These are phyloP conservation scores for Evansstolkia leycettana DNA, from an alignment of 495 filamentous ascomycete genomes.

Conservation along the genomic window DNA sequence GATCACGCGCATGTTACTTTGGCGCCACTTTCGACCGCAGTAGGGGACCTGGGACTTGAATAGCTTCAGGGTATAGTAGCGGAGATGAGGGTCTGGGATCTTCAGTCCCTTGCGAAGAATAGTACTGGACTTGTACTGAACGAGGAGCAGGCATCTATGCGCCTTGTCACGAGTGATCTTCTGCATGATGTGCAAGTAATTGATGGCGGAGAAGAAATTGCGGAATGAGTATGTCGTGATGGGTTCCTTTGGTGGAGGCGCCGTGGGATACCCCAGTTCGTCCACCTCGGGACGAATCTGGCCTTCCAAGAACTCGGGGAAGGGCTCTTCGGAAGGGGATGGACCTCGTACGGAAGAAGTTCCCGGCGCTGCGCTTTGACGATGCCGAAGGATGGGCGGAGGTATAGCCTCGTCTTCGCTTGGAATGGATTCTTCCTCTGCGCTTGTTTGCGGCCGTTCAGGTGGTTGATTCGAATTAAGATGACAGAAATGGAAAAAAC, in stretches of 20 bases:
- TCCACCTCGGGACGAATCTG: slow-evolving; percentile 65
- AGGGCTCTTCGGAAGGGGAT: slow-evolving; percentile 19
- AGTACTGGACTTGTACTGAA: slow-evolving; percentile 85
- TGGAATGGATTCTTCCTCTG: slow-evolving; percentile 18
- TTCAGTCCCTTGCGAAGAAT: slow-evolving; percentile 84
- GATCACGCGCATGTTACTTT: slow-evolving; percentile 97
- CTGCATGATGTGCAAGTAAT: slow-evolving; percentile 87
- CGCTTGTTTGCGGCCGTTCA: slow-evolving; percentile 8
- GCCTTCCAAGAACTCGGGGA: slow-evolving; percentile 21
- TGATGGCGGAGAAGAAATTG: slow-evolving; percentile 89
- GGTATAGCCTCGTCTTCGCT: slow-evolving; percentile 67
- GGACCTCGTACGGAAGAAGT: slow-evolving; percentile 14
- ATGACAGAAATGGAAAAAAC: slow-evolving; percentile 85
- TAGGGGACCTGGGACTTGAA: slow-evolving; percentile 98
- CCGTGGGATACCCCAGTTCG: slow-evolving; percentile 67
- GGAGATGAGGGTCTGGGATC: slow-evolving; percentile 74
- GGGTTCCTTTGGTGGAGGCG: slow-evolving; percentile 53
- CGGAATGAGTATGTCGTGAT: slow-evolving; percentile 87
- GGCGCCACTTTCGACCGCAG: slow-evolving; percentile 95
- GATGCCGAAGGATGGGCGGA: slow-evolving; percentile 61
- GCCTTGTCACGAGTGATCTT: slow-evolving; percentile 93
- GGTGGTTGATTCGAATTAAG: slow-evolving; percentile 35
- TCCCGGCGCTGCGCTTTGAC: slow-evolving; percentile 17
- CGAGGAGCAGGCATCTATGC: slow-evolving; percentile 83
- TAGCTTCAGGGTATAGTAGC: slow-evolving; percentile 90